Percentiles rank a stretch among this genome's conserved stretches.
Conservation (phyloP, 2,329 filamentous ascomycete species). For the Botryotinia calthae region DNA sequence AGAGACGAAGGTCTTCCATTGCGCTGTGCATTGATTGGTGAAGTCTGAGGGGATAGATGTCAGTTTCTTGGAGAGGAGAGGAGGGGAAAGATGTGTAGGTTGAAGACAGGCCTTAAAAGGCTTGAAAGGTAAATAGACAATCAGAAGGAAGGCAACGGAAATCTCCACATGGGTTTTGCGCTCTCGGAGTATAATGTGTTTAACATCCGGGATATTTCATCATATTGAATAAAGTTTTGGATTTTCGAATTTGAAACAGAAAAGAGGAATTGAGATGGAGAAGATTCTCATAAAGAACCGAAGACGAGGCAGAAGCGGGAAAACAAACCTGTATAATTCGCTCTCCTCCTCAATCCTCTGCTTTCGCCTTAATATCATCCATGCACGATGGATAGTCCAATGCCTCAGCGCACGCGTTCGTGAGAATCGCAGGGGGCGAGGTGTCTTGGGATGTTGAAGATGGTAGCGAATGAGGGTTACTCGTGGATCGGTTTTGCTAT, state of each 20-base stretch:
- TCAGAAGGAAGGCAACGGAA: constrained; percentile 20
- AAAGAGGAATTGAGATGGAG: background rate
- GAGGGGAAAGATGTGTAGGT: background rate
- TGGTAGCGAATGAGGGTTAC: constrained; percentile 66
- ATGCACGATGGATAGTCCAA: constrained; percentile 98
- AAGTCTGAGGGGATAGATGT: constrained; percentile 41
- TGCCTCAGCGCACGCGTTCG: constrained; percentile 86
- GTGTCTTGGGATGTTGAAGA: constrained; percentile 65
- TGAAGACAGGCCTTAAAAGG: background rate
- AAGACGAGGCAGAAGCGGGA: background rate
- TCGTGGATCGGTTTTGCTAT: constrained; percentile 31
- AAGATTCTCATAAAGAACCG: background rate
- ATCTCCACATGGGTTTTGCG: constrained; percentile 18
- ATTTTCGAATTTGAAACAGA: constrained; percentile 8
- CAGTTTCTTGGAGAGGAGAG: background rate
- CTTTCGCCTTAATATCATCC: constrained; percentile 75
- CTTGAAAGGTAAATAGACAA: background rate
- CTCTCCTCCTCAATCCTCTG: constrained; percentile 61
- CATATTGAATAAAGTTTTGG: constrained; percentile 1
- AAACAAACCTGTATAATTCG: constrained; percentile 66
- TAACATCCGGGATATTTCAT: constrained; percentile 19
- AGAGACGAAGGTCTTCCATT: constrained; percentile 75
- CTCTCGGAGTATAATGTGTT: constrained; percentile 18
- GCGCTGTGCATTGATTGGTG: constrained; percentile 81
- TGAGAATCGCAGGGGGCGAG: constrained; percentile 80